Conservation (phyloP, 441 rosid genomes). For the Omphalea diandra region DNA sequence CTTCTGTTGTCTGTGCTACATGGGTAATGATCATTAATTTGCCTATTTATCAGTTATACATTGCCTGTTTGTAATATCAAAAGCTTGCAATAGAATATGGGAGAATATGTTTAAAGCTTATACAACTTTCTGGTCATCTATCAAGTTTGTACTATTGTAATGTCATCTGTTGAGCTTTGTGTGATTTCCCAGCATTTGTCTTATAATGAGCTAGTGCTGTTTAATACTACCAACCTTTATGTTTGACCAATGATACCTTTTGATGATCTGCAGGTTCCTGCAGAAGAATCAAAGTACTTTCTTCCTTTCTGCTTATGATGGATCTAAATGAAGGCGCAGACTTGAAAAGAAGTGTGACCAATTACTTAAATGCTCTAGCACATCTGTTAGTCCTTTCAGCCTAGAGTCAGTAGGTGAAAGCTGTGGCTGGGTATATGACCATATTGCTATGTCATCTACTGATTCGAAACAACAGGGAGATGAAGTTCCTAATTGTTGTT, state of each 20-base stretch:
- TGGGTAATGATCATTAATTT: background rate
- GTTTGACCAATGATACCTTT: constrained; percentile 2
- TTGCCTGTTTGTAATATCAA: background rate
- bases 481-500: constrained; percentile 29
- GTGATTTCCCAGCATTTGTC: background rate
- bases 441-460: constrained; percentile 12
- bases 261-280: constrained; percentile 51
- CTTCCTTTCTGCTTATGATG: constrained; percentile 73
- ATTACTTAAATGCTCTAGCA: constrained; percentile 17
- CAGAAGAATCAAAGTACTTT: constrained; percentile 85
- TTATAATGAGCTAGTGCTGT: background rate
- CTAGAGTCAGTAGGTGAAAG: constrained; percentile 1
- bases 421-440: constrained; percentile 9
- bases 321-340: constrained; percentile 58
- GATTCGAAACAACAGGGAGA: constrained; percentile 14
- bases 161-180: too few relatives aligned
- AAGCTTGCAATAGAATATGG: background rate
- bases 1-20: background rate
- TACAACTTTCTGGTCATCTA: background rate
- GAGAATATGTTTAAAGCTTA: background rate
- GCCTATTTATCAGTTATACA: background rate
- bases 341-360: constrained; percentile 65
- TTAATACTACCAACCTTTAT: background rate
- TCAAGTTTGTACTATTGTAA: too few relatives aligned
- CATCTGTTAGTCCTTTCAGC: constrained; percentile 7